Conservation (phyloP, 2,329 filamentous ascomycete species). For the Xylariaceae sp. region DNA sequence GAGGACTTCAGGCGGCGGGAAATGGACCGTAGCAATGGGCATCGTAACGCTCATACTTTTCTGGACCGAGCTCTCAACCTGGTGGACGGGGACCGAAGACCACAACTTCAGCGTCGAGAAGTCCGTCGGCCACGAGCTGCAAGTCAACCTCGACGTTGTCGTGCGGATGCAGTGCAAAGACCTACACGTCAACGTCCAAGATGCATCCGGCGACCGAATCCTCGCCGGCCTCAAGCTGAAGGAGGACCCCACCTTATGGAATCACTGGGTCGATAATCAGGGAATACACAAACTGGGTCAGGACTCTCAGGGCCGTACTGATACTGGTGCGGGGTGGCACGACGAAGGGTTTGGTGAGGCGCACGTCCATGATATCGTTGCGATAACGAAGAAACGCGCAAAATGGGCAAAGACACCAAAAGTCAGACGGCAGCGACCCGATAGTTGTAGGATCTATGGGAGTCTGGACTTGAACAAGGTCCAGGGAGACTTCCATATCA, state of each 20-base stretch:
- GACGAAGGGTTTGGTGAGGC: constrained; percentile 71
- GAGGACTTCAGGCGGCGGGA: constrained; percentile 78
- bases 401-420: constrained; percentile 74
- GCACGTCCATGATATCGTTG: constrained; percentile 88
- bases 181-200: constrained; percentile 95
- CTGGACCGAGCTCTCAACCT: constrained; percentile 72
- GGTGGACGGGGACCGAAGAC: constrained; percentile 79
- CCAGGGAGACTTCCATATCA: constrained; percentile 97
- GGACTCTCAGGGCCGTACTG: constrained; percentile 51
- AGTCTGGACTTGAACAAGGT: constrained; percentile 93
- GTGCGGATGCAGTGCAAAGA: constrained; percentile 82
- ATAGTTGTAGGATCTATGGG: constrained; percentile 86
- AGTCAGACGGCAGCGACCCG: constrained; percentile 49
- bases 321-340: constrained; percentile 57
- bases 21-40: constrained; percentile 85
- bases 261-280: constrained; percentile 71
- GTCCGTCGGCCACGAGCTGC: constrained; percentile 78
- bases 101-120: constrained; percentile 95
- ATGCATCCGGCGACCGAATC: constrained; percentile 88
- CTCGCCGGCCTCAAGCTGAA: constrained; percentile 71
- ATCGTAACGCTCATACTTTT: constrained; percentile 71
- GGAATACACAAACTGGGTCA: constrained; percentile 59
- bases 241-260: constrained; percentile 76
- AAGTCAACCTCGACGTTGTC: constrained; percentile 95
- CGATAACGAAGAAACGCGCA: constrained; percentile 58